A percentile compares a stretch with the other conserved stretches of the same genome.
These are phyloP conservation scores for Pleurotus citrinopileatus DNA, from an alignment of 768 basidiomycete species.

Conservation along the genomic window DNA sequence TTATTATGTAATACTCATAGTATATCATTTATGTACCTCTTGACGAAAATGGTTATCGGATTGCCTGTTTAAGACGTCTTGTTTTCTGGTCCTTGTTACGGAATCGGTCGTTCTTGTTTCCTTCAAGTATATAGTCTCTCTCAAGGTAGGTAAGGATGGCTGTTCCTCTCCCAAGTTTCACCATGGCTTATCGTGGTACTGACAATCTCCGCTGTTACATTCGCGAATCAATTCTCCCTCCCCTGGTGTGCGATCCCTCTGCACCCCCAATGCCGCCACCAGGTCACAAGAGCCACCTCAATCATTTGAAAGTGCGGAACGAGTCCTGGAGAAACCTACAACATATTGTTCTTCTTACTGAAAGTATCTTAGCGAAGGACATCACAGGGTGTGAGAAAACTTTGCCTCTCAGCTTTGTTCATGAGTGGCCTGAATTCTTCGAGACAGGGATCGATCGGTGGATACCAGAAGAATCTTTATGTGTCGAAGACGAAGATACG, in stretches of 20 bases:
- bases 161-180: background rate
- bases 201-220: slow-evolving; percentile 46
- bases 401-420: slow-evolving; percentile 7
- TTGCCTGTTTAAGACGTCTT: background rate
- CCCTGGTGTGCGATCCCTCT: slow-evolving; percentile 28
- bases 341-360: slow-evolving; percentile 34
- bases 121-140: background rate
- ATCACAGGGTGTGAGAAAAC: slow-evolving; percentile 35
- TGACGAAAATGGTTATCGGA: slow-evolving; percentile 1
- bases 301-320: slow-evolving; percentile 40
- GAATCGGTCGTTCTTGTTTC: background rate
- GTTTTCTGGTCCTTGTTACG: background rate
- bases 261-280: slow-evolving; percentile 31
- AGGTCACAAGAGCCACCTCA: slow-evolving; percentile 45
- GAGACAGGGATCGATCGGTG: slow-evolving; percentile 35
- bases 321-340: slow-evolving; percentile 53
- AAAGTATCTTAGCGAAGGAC: slow-evolving; percentile 25
- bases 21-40: slow-evolving; percentile 2
- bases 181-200: slow-evolving; percentile 30
- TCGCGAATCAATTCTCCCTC: slow-evolving; percentile 43
- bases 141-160: background rate
- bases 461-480: slow-evolving; percentile 32
- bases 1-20: slow-evolving; percentile 3
- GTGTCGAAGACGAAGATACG: slow-evolving; percentile 34
- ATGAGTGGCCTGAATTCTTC: slow-evolving; percentile 13